A percentile compares a stretch with the other conserved stretches of the same genome.
These are phyloP conservation scores for Nyssa sinensis DNA, from an alignment of 148 eudicot genomes.

Conservation along the genomic window DNA sequence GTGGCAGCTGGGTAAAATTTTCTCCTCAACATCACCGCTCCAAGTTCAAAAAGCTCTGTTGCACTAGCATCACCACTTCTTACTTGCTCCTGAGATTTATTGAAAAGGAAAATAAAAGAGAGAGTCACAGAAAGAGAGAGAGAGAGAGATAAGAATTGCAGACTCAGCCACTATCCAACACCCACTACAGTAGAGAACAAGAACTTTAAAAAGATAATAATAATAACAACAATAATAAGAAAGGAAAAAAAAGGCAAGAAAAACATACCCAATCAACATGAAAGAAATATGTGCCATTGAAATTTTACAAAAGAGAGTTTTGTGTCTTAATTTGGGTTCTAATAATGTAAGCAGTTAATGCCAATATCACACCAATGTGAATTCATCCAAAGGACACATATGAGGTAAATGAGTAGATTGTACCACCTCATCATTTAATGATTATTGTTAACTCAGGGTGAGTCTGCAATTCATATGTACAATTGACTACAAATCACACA, in stretches of 20 bases:
- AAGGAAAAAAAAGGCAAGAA: too few relatives aligned
- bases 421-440: background rate
- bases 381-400: background rate
- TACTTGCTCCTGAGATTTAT: conserved; percentile 76
- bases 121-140: background rate
- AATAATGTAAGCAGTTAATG: background rate
- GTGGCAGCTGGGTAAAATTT: conserved; percentile 87
- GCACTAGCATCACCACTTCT: conserved; percentile 97
- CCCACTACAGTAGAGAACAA: background rate
- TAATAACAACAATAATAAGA: too few relatives aligned
- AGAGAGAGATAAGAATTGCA: background rate
- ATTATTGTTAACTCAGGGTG: background rate
- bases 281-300: background rate
- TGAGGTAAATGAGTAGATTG: background rate
- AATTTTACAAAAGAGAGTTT: background rate
- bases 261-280: background rate
- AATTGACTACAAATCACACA: background rate
- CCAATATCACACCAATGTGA: background rate
- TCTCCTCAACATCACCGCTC: conserved; percentile 93
- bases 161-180: background rate
- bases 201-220: background rate
- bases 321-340: background rate
- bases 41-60: conserved; percentile 85
- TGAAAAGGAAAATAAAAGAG: background rate
- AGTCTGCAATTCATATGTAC: background rate